phyloP scores from a whole-genome alignment of 2,329 filamentous ascomycete species.

The Colletotrichum lupini region DNA sequence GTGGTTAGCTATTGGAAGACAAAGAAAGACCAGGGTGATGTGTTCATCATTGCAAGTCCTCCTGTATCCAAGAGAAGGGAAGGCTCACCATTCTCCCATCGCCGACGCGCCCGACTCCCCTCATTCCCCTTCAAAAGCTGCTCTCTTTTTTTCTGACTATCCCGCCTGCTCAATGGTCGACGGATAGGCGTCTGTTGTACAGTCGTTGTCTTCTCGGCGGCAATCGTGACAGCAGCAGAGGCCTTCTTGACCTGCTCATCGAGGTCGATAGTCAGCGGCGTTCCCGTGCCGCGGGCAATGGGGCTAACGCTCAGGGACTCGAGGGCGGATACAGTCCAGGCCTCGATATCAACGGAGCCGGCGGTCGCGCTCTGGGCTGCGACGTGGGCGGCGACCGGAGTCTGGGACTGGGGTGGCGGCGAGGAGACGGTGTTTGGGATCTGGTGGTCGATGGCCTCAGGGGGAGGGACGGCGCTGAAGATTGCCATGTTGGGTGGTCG shows the following conservation, averaged over 20 bases:
- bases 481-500: slow-evolving; percentile 57
- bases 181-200: slow-evolving; percentile 48
- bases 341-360: slow-evolving; percentile 68
- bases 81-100: slow-evolving; percentile 89
- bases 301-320: slow-evolving; percentile 66
- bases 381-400: slow-evolving; percentile 33
- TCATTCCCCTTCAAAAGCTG: slow-evolving; percentile 89
- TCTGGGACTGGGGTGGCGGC: slow-evolving; percentile 32
- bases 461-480: slow-evolving; percentile 64
- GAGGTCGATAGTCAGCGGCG: slow-evolving; percentile 79
- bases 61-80: neutral
- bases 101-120: slow-evolving; percentile 83
- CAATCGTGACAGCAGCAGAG: slow-evolving; percentile 5
- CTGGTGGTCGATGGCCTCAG: slow-evolving; percentile 44
- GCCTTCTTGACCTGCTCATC: slow-evolving; percentile 60
- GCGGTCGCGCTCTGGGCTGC: slow-evolving; percentile 40
- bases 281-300: slow-evolving; percentile 67
- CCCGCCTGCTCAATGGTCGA: slow-evolving; percentile 61
- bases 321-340: slow-evolving; percentile 72
- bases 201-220: slow-evolving; percentile 22
- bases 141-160: slow-evolving; percentile 73
- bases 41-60: neutral
- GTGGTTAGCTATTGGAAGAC: neutral
- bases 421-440: slow-evolving; percentile 36
- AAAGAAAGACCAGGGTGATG: neutral